These are phyloP conservation scores for Elsinoe fawcettii DNA, from an alignment of 2,329 filamentous ascomycete genomes.

Conservation along the genomic window DNA sequence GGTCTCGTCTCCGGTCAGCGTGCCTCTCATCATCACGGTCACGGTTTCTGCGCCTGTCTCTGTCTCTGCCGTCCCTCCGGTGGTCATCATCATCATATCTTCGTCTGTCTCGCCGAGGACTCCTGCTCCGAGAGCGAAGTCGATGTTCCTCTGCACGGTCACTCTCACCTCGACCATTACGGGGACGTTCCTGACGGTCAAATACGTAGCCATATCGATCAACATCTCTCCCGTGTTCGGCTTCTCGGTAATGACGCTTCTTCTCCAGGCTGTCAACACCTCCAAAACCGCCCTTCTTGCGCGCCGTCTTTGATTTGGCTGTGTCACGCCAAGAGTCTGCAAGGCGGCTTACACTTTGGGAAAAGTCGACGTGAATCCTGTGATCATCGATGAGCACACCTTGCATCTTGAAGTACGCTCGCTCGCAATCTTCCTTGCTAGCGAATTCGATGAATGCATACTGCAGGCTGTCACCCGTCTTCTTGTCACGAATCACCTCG, in stretches of 20 bases:
- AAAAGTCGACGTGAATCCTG: slow-evolving; percentile 97
- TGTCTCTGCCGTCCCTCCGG: slow-evolving; percentile 19
- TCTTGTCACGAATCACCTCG: slow-evolving; percentile 89
- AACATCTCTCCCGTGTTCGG: slow-evolving; percentile 29
- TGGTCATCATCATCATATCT: slow-evolving; percentile 13
- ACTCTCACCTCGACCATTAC: slow-evolving; percentile 17
- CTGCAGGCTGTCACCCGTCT: slow-evolving; percentile 88
- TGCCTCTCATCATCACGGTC: slow-evolving; percentile 13
- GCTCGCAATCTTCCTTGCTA: slow-evolving; percentile 84
- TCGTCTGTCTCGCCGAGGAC: slow-evolving; percentile 21
- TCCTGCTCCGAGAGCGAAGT: slow-evolving; percentile 24
- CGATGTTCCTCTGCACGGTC: slow-evolving; percentile 16
- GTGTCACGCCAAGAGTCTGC: slow-evolving; percentile 83
- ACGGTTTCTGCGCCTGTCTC: slow-evolving; percentile 12
- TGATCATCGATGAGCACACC: slow-evolving; percentile 94
- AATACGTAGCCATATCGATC: slow-evolving; percentile 71
- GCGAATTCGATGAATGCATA: slow-evolving; percentile 98
- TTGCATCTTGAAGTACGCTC: slow-evolving; percentile 98
- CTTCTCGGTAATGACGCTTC: slow-evolving; percentile 75
- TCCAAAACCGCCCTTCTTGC: slow-evolving; percentile 71
- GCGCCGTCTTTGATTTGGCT: slow-evolving; percentile 70
- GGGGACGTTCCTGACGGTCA: slow-evolving; percentile 49
- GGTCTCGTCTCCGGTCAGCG: too few species aligned
- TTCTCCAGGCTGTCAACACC: slow-evolving; percentile 83
- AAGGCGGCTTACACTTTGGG: slow-evolving; percentile 80